Conservation (phyloP, 2,329 filamentous ascomycete genomes). For the Stachybotrys chartarum region DNA sequence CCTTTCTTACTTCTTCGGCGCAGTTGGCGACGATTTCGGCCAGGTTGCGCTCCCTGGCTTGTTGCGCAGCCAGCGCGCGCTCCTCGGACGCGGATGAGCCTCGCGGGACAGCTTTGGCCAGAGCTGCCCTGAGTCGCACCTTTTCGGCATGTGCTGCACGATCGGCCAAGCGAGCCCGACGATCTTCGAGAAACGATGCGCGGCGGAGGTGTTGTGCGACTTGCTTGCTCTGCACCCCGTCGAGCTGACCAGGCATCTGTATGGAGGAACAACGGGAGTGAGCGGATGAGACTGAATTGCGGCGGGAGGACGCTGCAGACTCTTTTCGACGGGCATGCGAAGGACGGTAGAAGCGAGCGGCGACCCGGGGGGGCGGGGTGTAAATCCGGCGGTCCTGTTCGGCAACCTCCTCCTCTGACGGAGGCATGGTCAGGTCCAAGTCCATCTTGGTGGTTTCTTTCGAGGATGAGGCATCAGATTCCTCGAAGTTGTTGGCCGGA, state of each 20-base stretch:
- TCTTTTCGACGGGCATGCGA: slow-evolving; percentile 62
- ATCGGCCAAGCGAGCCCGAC: slow-evolving; percentile 72
- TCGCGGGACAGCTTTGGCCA: slow-evolving; percentile 62
- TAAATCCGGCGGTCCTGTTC: slow-evolving; percentile 31
- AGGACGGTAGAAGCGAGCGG: slow-evolving; percentile 68
- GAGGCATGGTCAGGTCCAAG: slow-evolving; percentile 30
- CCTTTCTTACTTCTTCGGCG: slow-evolving; percentile 75
- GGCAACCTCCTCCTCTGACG: slow-evolving; percentile 26
- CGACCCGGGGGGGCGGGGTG: slow-evolving; percentile 68
- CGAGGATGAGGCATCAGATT: slow-evolving; percentile 20
- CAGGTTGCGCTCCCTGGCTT: slow-evolving; percentile 72
- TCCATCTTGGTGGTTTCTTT: slow-evolving; percentile 23
- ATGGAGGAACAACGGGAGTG: slow-evolving; percentile 61
- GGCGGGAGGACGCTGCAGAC: slow-evolving; percentile 70
- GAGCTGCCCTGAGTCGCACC: slow-evolving; percentile 66
- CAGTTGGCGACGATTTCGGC: slow-evolving; percentile 76
- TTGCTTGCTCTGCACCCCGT: slow-evolving; percentile 65
- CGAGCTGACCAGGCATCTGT: slow-evolving; percentile 42
- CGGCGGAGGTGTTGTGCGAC: slow-evolving; percentile 73
- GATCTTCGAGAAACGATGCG: slow-evolving; percentile 72
- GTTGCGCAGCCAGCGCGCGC: slow-evolving; percentile 67
- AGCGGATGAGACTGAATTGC: slow-evolving; percentile 71
- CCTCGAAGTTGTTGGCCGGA: slow-evolving; percentile 31
- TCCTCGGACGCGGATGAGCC: slow-evolving; percentile 65
- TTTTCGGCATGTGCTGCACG: slow-evolving; percentile 78